Evolutionary conservation across 192 early-diverging fungal species (phyloP), one percentile per base, ranked within the genome.

Genomic region (Martensiomyces pterosporus): DNA sequence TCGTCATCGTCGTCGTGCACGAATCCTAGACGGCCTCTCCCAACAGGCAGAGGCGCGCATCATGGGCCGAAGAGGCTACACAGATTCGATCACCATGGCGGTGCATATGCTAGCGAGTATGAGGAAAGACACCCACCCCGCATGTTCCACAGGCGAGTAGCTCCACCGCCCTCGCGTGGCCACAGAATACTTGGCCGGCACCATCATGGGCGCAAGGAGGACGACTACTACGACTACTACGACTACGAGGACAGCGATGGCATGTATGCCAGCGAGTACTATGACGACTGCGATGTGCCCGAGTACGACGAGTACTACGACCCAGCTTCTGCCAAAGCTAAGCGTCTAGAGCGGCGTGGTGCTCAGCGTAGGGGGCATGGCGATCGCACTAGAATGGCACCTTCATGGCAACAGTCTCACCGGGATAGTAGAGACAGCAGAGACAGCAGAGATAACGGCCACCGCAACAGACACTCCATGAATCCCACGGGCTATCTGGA

Each of bases 201-300:
- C 21, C 51, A 39, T 24, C 56, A 26, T 15, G 44, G 25, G 13
- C 46, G 34, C 29, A 40, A 59, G 19, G 39, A 59, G 24, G 55
- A 67, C 22, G 63, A 64, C 39, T 60, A 60, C 33, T 52, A 75
- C 37, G 63, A 57, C 6, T 39, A 51, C 34, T 65, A 62, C 0
- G 57, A 60, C 18, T 45, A 42, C 16, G 49, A 65, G 39, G 39
- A 35, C 6, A 54, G 62, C 38, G 61, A 57, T 1, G 61, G 57
- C n/a, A 45, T 27, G 21, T 54, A 65, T 41, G 35, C 39, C 10
- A 57, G 67, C 38, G 61, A 57, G 10, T 60, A 59, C 40, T 50
- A 52, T 18, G 56, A 66, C 24, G 67, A 66, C 25, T 57, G 27
- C 21, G 67, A 58, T 33, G 33, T 8, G 5, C 29, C 6, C 24